A percentile compares a stretch with the other conserved stretches of the same genome.
phyloP scores from a whole-genome alignment of 805 yeast species.

The Clavispora asparagi region DNA sequence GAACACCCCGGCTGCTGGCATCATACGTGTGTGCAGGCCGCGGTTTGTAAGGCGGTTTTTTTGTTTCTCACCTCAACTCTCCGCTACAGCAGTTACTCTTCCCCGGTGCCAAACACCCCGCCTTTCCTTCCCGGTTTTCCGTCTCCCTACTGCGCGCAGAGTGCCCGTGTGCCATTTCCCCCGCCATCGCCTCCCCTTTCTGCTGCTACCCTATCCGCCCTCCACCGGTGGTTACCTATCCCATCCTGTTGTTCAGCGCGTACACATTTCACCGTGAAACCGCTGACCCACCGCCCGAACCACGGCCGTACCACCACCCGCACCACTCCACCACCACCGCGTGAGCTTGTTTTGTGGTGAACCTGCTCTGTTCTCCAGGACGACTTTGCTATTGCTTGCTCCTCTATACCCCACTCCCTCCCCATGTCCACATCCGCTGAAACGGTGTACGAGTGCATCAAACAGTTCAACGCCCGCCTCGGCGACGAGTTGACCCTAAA shows the following conservation, averaged over 20 bases:
- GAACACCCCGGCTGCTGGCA: background rate
- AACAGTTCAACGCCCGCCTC: constrained; percentile 79
- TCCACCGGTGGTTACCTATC: background rate
- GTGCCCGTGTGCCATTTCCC: background rate
- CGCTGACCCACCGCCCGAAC: background rate
- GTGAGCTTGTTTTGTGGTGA: no score
- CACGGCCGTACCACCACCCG: no score
- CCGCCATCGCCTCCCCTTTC: background rate
- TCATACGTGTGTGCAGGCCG: background rate
- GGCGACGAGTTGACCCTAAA: constrained; percentile 83
- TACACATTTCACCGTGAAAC: background rate
- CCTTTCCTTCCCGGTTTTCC: background rate
- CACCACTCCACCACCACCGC: background rate
- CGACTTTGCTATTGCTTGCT: no score
- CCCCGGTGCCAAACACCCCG: background rate
- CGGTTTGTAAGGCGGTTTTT: constrained; percentile 1
- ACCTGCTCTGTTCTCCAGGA: no score
- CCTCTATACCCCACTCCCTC: background rate
- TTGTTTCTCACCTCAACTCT: background rate
- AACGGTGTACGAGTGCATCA: constrained; percentile 55
- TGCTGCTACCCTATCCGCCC: background rate
- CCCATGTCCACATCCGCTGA: background rate
- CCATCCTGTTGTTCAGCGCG: background rate
- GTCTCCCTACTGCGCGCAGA: background rate
- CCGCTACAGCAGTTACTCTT: background rate